Conservation (phyloP, 2,329 filamentous ascomycete genomes). For the Fonsecaea erecta region DNA sequence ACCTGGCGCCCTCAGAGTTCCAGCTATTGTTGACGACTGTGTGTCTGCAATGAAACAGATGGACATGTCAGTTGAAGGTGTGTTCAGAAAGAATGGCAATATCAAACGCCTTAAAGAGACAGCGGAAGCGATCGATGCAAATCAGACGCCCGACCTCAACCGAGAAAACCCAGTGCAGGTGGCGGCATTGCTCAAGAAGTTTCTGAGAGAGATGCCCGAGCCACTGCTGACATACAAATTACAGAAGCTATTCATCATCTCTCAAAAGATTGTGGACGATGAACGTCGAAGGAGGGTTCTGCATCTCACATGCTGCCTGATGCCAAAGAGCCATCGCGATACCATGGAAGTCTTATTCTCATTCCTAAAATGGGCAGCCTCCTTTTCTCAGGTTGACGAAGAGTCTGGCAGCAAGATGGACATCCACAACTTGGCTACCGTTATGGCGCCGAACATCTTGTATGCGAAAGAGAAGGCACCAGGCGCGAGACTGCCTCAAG, state of each 20-base stretch:
- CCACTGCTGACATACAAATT: constrained; percentile 94
- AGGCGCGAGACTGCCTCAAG: constrained; percentile 58
- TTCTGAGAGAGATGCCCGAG: constrained; percentile 90
- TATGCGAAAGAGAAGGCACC: constrained; percentile 63
- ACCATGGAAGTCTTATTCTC: constrained; percentile 93
- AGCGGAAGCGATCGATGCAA: constrained; percentile 82
- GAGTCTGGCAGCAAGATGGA: constrained; percentile 99
- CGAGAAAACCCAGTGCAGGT: constrained; percentile 91
- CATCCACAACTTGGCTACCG: constrained; percentile 93
- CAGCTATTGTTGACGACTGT: constrained; percentile 92
- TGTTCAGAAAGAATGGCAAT: constrained; percentile 99
- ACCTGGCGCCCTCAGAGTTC: constrained; percentile 85
- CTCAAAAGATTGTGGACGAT: constrained; percentile 82
- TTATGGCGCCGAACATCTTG: constrained; percentile 94
- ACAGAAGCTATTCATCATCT: constrained; percentile 85
- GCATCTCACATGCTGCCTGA: constrained; percentile 86
- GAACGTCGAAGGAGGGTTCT: constrained; percentile 82
- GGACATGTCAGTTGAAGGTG: constrained; percentile 97
- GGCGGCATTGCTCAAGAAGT: constrained; percentile 91
- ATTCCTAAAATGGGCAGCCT: constrained; percentile 96
- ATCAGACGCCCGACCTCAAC: constrained; percentile 82
- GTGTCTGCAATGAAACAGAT: constrained; percentile 96
- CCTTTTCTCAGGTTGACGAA: constrained; percentile 96
- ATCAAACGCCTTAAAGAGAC: constrained; percentile 91
- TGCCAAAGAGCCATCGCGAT: constrained; percentile 91